phyloP scores from a whole-genome alignment of 768 basidiomycete genomes.

The Clitopilus hobsonii region DNA sequence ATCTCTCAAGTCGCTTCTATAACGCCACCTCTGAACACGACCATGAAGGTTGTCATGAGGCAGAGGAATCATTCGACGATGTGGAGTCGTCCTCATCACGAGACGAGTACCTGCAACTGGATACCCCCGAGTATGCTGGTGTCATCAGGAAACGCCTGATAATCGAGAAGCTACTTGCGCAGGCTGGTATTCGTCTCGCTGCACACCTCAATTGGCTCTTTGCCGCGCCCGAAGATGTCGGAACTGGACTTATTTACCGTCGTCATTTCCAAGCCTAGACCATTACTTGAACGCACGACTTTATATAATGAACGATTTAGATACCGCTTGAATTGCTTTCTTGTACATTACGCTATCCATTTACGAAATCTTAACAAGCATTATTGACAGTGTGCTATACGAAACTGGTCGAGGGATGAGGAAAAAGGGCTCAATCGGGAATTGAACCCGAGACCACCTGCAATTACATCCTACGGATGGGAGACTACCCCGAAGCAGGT shows the following conservation, averaged over 20 bases:
- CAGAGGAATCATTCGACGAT: constrained; percentile 5
- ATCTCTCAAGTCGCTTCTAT: constrained; percentile 12
- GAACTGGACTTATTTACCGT: background rate
- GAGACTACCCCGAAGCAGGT: background rate
- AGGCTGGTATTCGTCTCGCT: constrained; percentile 81
- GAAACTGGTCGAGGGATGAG: background rate
- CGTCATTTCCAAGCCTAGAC: too few relatives aligned
- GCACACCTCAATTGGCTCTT: constrained; percentile 78
- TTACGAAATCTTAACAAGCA: background rate
- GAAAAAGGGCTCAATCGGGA: constrained; percentile 3
- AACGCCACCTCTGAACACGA: constrained; percentile 9
- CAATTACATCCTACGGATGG: background rate
- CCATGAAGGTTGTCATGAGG: constrained; percentile 10
- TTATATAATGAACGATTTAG: background rate
- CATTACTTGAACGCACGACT: background rate
- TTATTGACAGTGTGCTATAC: background rate
- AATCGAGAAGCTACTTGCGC: constrained; percentile 78
- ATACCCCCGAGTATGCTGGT: constrained; percentile 78
- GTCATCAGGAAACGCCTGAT: constrained; percentile 61
- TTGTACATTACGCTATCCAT: background rate
- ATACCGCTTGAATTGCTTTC: background rate
- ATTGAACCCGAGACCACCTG: background rate
- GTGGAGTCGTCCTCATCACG: constrained; percentile 4
- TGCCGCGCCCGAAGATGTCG: background rate
- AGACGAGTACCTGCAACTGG: constrained; percentile 56